Percentiles rank a stretch among this genome's conserved stretches.
phyloP scores from a whole-genome alignment of 164 flowering plant species.

The Tetrastigma voinierianum region DNA sequence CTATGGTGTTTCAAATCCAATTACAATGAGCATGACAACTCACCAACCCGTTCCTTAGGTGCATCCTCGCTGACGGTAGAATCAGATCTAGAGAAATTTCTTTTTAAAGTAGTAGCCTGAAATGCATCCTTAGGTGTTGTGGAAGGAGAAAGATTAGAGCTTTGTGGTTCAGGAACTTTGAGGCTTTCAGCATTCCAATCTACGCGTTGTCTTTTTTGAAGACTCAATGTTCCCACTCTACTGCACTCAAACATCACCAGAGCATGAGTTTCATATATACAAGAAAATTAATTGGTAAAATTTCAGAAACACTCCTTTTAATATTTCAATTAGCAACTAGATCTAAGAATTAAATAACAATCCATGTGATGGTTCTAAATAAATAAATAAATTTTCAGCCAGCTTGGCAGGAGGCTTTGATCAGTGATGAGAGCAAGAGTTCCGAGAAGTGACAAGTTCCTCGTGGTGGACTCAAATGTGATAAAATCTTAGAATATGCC shows the following conservation, averaged over 20 bases:
- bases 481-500: too few relatives aligned
- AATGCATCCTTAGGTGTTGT: slow-evolving; percentile 43
- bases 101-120: slow-evolving; percentile 32
- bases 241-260: slow-evolving; percentile 45
- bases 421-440: too few relatives aligned
- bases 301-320: too few relatives aligned
- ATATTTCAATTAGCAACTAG: too few relatives aligned
- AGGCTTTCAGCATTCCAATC: slow-evolving; percentile 66
- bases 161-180: slow-evolving; percentile 48
- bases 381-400: too few relatives aligned
- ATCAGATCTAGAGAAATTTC: slow-evolving; percentile 48
- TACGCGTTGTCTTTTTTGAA: slow-evolving; percentile 75
- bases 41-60: slow-evolving; percentile 86
- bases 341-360: too few relatives aligned
- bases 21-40: slow-evolving; percentile 18
- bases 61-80: slow-evolving; percentile 47
- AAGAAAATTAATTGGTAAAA: neutral
- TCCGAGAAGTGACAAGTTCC: too few relatives aligned
- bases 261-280: neutral
- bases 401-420: too few relatives aligned
- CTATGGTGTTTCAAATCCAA: neutral
- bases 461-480: too few relatives aligned
- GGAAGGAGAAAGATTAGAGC: slow-evolving; percentile 27
- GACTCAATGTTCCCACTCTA: slow-evolving; percentile 48
- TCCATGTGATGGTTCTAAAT: too few relatives aligned